Evolutionary conservation across 352 stramenopile genomes (phyloP).

Genomic region (Globisporangium sylvaticum): DNA sequence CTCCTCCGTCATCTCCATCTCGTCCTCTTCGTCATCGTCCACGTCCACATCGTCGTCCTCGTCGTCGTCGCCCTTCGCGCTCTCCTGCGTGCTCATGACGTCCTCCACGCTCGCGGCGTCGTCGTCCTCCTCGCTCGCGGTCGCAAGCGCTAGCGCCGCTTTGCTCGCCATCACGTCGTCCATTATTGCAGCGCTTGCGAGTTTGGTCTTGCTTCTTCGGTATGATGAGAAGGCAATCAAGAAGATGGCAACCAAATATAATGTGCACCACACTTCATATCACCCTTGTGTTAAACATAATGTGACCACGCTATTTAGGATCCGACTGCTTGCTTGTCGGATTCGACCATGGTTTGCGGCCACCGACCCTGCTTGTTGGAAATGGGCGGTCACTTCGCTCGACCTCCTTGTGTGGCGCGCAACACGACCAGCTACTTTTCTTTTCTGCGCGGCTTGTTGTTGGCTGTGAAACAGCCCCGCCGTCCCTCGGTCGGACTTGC

Average conservation of each 20-base stretch:
- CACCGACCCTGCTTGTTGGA: too few species aligned
- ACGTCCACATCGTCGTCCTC: conserved; percentile 41
- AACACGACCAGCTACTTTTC: background rate
- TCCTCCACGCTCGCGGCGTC: conserved; percentile 15
- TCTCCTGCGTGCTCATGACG: conserved; percentile 19
- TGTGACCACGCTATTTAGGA: background rate
- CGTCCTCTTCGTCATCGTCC: conserved; percentile 26
- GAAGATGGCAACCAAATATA: background rate
- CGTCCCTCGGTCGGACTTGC: background rate
- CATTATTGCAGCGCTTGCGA: too few species aligned
- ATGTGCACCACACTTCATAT: background rate
- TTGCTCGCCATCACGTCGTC: conserved; percentile 1
- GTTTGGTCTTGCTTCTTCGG: too few species aligned
- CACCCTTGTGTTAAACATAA: background rate
- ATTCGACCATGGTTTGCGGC: background rate
- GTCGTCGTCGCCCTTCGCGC: conserved; percentile 28
- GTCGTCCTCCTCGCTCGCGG: conserved; percentile 13
- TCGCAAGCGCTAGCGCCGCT: background rate
- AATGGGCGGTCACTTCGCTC: too few species aligned
- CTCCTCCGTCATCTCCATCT: conserved; percentile 34
- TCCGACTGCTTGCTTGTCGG: background rate
- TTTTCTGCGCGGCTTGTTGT: background rate
- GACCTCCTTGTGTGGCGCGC: background rate
- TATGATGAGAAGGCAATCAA: background rate
- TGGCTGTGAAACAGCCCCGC: background rate